phyloP scores from a whole-genome alignment of 2,329 filamentous ascomycete species.

The Drechslerella dactyloides region DNA sequence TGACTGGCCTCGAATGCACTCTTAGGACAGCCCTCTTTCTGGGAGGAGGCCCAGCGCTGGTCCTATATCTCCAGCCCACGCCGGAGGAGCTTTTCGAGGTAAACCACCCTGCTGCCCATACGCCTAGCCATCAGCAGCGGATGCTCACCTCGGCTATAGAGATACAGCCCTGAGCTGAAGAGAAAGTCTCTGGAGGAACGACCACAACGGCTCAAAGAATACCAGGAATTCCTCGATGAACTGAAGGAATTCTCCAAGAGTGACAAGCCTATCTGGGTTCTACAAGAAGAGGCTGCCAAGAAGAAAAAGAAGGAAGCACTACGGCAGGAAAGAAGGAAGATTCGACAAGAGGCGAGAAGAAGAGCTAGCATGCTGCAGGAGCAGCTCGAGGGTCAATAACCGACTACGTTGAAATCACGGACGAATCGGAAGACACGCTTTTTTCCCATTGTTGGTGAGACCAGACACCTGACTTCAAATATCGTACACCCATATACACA shows the following conservation, averaged over 20 bases:
- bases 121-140: neutral
- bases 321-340: constrained; percentile 14
- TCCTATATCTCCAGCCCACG: constrained; percentile 78
- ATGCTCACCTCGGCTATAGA: constrained; percentile 65
- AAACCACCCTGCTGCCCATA: neutral
- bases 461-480: neutral
- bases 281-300: constrained; percentile 40
- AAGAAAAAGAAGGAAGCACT: constrained; percentile 29
- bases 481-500: constrained; percentile 1
- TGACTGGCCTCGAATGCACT: neutral
- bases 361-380: constrained; percentile 41
- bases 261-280: constrained; percentile 71
- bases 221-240: constrained; percentile 82
- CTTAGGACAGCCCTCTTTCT: constrained; percentile 72
- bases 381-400: constrained; percentile 33
- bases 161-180: constrained; percentile 94
- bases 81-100: constrained; percentile 76
- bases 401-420: neutral
- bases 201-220: constrained; percentile 78
- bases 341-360: constrained; percentile 21
- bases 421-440: no score
- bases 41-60: constrained; percentile 83
- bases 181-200: constrained; percentile 82
- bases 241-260: constrained; percentile 90
- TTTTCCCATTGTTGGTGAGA: no score